Evolutionary conservation across 2,329 filamentous ascomycete species (phyloP), one percentile per base, ranked within the genome.

Genomic region (Ceratocystiopsis brevicomis): DNA sequence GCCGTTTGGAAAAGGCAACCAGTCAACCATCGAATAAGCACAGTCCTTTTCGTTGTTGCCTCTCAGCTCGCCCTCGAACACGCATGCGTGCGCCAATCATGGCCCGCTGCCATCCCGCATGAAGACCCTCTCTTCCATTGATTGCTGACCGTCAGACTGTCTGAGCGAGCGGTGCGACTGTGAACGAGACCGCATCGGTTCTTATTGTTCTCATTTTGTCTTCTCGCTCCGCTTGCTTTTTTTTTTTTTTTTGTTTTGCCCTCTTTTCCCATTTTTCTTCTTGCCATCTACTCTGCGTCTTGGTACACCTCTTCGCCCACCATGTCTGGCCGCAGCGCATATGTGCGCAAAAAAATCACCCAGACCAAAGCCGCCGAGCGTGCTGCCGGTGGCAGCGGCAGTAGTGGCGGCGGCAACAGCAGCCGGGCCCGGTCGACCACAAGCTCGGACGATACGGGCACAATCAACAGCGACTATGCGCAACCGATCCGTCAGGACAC

Each of bases 241-340:
- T 10, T n/a, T 5, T 15, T 15, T 18, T 42, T 8, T 42, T 1
- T 35, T 5, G 33, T 34, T 37, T 2, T 30, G 6, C 25, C 25
- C 6, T 30, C 5, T 11, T 30, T 10, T 2, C 25, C 10, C n/a
- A 1, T 5, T 18, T 3, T 6, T 3, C 2, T 34, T 19, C 3
- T 40, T 35, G 12, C 32, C 5, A 30, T 39, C 41, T 34, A 32
- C 19, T 15, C 11, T 35, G 4, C 34, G 9, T 18, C 4, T 19
- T 11, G 18, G 38, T 12, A 38, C 1, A 35, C 9, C 37, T 37
- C 4, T 3, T 17, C 32, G n/a, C n/a, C 41, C 42, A 47, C n/a
- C 48, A 75, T 75, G 71, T 75, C 71, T 8, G 70, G 69, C 47
- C 61, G 71, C 44, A 73, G 70, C 56, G 71, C 70, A 32, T 64